Percentiles rank a stretch among this genome's conserved stretches.
These are phyloP conservation scores for Beverwykella pulmonaria DNA, from an alignment of 495 filamentous ascomycete species.

Conservation along the genomic window DNA sequence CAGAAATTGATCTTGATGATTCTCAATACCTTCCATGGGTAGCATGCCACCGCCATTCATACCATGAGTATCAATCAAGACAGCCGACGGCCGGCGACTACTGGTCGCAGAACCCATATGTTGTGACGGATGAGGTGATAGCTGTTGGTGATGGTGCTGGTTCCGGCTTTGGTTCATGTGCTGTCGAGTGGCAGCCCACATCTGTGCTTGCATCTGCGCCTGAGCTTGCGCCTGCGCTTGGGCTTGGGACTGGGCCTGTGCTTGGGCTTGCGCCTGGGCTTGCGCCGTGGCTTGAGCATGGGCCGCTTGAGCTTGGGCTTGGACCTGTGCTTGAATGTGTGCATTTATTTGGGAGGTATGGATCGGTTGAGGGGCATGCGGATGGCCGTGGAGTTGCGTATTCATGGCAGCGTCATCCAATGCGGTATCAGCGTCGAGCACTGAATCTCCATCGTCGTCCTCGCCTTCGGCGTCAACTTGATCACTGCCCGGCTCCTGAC, in stretches of 20 bases:
- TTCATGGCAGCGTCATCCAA: conserved; percentile 27
- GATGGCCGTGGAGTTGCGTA: not conserved
- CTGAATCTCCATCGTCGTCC: conserved; percentile 33
- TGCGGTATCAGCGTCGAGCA: conserved; percentile 33
- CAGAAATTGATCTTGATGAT: conserved; percentile 28
- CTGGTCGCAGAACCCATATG: conserved; percentile 31
- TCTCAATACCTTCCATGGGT: conserved; percentile 36
- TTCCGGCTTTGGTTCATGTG: conserved; percentile 37
- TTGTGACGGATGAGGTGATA: conserved; percentile 25
- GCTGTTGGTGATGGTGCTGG: conserved; percentile 29
- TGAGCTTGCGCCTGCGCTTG: conserved; percentile 36
- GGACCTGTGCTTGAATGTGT: conserved; percentile 17
- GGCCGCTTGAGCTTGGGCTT: conserved; percentile 33
- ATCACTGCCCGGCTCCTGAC: conserved; percentile 29
- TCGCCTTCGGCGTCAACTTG: conserved; percentile 39
- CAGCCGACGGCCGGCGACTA: conserved; percentile 22
- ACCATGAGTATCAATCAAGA: conserved; percentile 29
- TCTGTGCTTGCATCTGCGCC: conserved; percentile 35
- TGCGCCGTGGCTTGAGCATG: conserved; percentile 5
- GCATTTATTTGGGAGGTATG: conserved; percentile 13
- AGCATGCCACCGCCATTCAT: conserved; percentile 31
- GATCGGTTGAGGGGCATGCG: conserved; percentile 21
- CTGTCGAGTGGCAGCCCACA: conserved; percentile 28
- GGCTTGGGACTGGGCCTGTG: conserved; percentile 28
- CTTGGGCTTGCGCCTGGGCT: conserved; percentile 14